phyloP scores from a whole-genome alignment of 2,329 filamentous ascomycete species.

The Neonectria faginata region DNA sequence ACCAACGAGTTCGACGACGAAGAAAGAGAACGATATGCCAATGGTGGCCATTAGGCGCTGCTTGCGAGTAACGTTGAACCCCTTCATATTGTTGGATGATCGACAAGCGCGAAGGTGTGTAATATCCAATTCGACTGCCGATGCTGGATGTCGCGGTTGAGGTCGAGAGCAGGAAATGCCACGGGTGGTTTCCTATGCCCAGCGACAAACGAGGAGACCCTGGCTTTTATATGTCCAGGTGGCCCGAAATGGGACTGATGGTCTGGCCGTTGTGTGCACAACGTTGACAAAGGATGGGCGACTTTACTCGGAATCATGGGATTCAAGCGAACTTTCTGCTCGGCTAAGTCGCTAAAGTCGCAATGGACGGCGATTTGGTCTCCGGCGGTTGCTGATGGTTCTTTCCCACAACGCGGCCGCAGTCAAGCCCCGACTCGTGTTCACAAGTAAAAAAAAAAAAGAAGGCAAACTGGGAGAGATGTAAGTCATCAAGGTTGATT shows the following conservation, averaged over 20 bases:
- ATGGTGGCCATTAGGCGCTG: slow-evolving; percentile 62
- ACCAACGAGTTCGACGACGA: slow-evolving; percentile 64
- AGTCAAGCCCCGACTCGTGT: neutral
- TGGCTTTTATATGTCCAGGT: slow-evolving; percentile 14
- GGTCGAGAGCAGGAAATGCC: neutral
- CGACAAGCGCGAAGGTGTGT: neutral
- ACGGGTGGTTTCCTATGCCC: neutral
- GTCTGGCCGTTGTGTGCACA: slow-evolving; percentile 12
- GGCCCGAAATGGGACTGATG: slow-evolving; percentile 18
- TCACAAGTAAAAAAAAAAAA: neutral
- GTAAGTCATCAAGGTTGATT: slow-evolving; percentile 14
- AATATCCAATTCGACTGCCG: neutral
- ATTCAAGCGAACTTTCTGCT: slow-evolving; percentile 22
- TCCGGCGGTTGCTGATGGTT: neutral
- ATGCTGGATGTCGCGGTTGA: neutral
- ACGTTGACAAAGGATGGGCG: slow-evolving; percentile 5
- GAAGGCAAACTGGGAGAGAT: neutral
- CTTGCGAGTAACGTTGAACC: slow-evolving; percentile 49
- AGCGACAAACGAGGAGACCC: neutral
- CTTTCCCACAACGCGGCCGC: neutral
- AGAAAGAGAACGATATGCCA: slow-evolving; percentile 62
- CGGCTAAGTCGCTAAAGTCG: slow-evolving; percentile 14
- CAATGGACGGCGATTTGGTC: slow-evolving; percentile 30
- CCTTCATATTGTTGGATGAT: slow-evolving; percentile 28
- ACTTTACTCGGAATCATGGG: slow-evolving; percentile 12